Percentiles rank a stretch among this genome's conserved stretches.
Conservation (phyloP, 768 basidiomycete genomes). For the Mycena vitilis region DNA sequence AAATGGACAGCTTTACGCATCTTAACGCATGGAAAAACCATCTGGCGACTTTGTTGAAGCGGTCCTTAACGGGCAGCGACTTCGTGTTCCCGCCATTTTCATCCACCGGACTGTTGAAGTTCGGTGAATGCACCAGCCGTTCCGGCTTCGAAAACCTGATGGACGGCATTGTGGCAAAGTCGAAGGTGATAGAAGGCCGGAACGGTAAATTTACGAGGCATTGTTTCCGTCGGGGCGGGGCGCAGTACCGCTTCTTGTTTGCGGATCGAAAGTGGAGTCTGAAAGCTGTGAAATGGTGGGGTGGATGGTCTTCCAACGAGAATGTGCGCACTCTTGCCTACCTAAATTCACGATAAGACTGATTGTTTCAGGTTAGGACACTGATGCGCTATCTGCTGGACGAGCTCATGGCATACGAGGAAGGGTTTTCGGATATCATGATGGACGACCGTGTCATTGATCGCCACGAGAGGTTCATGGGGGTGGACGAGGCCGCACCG, state of each 20-base stretch:
- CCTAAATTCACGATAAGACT: too few relatives aligned
- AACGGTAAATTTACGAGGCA: constrained; percentile 42
- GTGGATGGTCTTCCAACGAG: too few relatives aligned
- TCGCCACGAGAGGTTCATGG: constrained; percentile 39
- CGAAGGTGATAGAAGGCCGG: constrained; percentile 29
- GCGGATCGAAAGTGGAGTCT: constrained; percentile 43
- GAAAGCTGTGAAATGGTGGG: constrained; percentile 41
- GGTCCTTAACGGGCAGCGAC: too few relatives aligned
- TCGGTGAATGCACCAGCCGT: constrained; percentile 38
- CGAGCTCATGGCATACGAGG: constrained; percentile 44
- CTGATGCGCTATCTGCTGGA: constrained; percentile 42
- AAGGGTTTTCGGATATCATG: constrained; percentile 40
- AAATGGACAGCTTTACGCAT: too few relatives aligned
- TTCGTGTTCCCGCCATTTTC: too few relatives aligned
- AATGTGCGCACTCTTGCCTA: too few relatives aligned
- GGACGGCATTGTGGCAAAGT: constrained; percentile 36
- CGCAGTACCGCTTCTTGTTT: constrained; percentile 45
- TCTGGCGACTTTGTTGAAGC: too few relatives aligned
- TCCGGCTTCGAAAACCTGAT: constrained; percentile 39
- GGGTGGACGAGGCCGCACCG: too few relatives aligned
- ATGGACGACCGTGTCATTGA: constrained; percentile 35
- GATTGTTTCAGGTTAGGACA: constrained; percentile 3
- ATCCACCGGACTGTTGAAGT: constrained; percentile 34
- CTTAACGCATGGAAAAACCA: too few relatives aligned
- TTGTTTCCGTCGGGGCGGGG: constrained; percentile 43